A percentile compares a stretch with the other conserved stretches of the same genome.
These are phyloP conservation scores for Clarireedia sp. DNA, from an alignment of 2,329 filamentous ascomycete species.

Conservation along the genomic window DNA sequence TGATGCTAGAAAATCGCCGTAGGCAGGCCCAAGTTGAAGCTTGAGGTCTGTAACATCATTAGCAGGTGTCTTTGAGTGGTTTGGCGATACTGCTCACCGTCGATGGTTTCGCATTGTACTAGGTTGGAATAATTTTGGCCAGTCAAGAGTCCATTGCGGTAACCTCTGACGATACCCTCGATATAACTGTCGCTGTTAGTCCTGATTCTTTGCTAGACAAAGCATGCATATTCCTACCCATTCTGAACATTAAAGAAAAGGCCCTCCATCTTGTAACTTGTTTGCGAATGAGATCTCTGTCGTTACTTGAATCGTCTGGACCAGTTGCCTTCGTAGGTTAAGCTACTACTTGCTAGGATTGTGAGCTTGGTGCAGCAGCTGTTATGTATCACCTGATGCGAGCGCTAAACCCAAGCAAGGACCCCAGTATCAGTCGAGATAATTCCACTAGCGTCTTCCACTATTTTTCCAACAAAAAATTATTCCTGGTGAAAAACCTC, in stretches of 20 bases:
- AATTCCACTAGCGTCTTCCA: conserved; percentile 14
- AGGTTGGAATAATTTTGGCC: conserved; percentile 88
- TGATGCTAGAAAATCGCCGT: conserved; percentile 91
- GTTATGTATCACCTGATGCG: conserved; percentile 10
- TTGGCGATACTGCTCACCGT: conserved; percentile 51
- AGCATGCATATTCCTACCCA: conserved; percentile 48
- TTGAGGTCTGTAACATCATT: conserved; percentile 66
- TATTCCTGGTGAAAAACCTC: conserved; percentile 20
- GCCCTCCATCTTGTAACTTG: conserved; percentile 63
- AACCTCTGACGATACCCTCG: conserved; percentile 94
- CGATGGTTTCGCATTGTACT: conserved; percentile 95
- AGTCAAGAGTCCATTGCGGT: conserved; percentile 88
- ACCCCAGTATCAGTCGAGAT: not conserved
- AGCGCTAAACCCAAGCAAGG: conserved; percentile 1
- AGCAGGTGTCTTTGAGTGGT: not conserved
- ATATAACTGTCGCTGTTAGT: conserved; percentile 61
- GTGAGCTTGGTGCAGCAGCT: not conserved
- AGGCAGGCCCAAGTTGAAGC: conserved; percentile 90
- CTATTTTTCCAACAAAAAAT: conserved; percentile 14
- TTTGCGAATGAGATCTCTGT: conserved; percentile 7
- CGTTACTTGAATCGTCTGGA: conserved; percentile 10
- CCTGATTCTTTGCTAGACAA: conserved; percentile 8
- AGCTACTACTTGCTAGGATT: conserved; percentile 4
- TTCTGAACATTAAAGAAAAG: conserved; percentile 92
- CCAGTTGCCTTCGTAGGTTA: conserved; percentile 8